Evolutionary conservation across 345 rosid species (phyloP), one percentile per base, ranked within the genome.

Genomic region (Atalantia buxifolia): DNA sequence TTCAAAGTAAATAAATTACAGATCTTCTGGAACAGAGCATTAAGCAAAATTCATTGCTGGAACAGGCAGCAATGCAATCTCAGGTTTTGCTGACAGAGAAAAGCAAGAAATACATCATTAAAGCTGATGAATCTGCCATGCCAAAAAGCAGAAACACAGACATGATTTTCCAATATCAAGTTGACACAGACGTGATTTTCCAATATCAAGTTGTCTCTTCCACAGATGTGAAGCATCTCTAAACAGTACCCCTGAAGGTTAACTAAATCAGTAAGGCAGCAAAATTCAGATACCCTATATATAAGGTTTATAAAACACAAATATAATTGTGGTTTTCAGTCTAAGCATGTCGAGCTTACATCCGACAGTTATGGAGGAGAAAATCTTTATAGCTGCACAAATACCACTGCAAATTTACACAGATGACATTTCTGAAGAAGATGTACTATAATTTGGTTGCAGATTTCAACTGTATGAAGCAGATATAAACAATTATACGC

Each of bases 61-160:
- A 24, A 69, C 36, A 48, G 38, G 30, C 19, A 36, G 27, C 48
- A 55, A 31, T 71, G 22, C 75, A 27, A 27, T 62, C 30, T 61
- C n/a, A 72, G 81, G 36, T 45, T 25, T 24, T 50, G 35, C 19
- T 76, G 71, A 65, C 61, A 65, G 45, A 64, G 27, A 76, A 31
- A 30, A 45, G 42, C 42, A 65, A 77, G 28, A 69, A 60, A 45
- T 60, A 40, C 2, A 3, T 38, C 28, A 25, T 57, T 9, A 38
- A 28, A 45, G 21, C 12, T 42, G 48, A 63, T 63, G 35, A 9
- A 21, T 75, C 76, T 22, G 28, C 69, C 57, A 40, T 27, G 69
- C 68, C 30, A 61, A 61, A 38, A 36, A 21, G 60, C 38, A 1
- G 59, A 60, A 28, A 42, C 7, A n/a, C 25, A 35, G 50, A 35